Conservation (phyloP, 2,329 filamentous ascomycete genomes). For the Colletotrichum sp. region DNA sequence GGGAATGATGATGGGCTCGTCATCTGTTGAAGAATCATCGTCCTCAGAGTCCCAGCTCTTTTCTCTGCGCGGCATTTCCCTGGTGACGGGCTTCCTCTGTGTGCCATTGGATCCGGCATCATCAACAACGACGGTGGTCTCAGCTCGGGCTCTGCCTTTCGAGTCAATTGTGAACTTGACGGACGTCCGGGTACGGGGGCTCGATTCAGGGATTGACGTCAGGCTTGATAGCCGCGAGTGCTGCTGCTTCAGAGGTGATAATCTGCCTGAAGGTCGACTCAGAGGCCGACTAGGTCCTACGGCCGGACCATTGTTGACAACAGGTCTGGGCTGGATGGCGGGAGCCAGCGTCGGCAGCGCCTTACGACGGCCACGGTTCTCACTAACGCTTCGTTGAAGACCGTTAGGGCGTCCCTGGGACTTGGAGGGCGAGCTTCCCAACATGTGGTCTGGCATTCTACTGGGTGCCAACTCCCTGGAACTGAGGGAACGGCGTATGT, state of each 20-base stretch:
- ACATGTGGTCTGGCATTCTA: conserved; percentile 45
- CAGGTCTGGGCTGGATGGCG: conserved; percentile 41
- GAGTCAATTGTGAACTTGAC: conserved; percentile 69
- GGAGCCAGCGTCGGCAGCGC: conserved; percentile 54
- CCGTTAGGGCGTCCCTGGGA: conserved; percentile 47
- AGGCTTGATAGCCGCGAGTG: conserved; percentile 57
- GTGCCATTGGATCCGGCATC: conserved; percentile 26
- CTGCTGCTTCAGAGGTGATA: conserved; percentile 56
- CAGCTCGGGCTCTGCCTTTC: conserved; percentile 63
- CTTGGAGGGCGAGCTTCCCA: conserved; percentile 58
- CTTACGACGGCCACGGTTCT: conserved; percentile 55
- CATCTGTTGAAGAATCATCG: conserved; percentile 64
- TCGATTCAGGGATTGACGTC: conserved; percentile 63
- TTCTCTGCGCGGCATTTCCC: conserved; percentile 30
- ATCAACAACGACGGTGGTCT: conserved; percentile 51
- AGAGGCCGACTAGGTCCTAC: conserved; percentile 38
- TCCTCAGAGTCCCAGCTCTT: conserved; percentile 53
- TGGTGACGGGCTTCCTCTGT: conserved; percentile 13
- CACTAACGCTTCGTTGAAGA: conserved; percentile 60
- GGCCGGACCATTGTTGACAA: conserved; percentile 33
- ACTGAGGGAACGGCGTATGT: conserved; percentile 51
- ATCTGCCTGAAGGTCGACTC: conserved; percentile 49
- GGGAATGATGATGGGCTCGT: conserved; percentile 69
- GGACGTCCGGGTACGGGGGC: conserved; percentile 54
- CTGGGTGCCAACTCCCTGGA: conserved; percentile 46